Conservation (phyloP, 2,329 filamentous ascomycete genomes). For the Neonectria faginata region DNA sequence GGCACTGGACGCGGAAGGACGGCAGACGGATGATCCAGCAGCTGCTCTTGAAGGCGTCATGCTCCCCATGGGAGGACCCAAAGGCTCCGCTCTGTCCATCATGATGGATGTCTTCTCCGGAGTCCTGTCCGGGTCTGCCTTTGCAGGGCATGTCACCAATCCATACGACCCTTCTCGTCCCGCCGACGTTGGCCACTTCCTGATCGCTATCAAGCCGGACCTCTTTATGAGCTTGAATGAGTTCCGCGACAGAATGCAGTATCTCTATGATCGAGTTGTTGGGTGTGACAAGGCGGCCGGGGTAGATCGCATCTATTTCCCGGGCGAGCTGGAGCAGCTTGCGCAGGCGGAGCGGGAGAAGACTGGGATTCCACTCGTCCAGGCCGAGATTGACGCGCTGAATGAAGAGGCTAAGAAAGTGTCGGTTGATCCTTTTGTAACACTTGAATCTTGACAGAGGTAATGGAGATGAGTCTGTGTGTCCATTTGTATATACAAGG, state of each 20-base stretch:
- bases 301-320: slow-evolving; percentile 70
- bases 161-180: slow-evolving; percentile 79
- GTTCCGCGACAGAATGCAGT: slow-evolving; percentile 72
- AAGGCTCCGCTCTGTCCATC: slow-evolving; percentile 79
- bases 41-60: slow-evolving; percentile 81
- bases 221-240: slow-evolving; percentile 78
- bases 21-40: slow-evolving; percentile 76
- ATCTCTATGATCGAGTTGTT: slow-evolving; percentile 65
- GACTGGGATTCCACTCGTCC: slow-evolving; percentile 69
- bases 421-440: slow-evolving; percentile 45
- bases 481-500: too few species aligned
- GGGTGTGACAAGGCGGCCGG: slow-evolving; percentile 66
- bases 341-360: slow-evolving; percentile 62
- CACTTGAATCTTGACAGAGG: slow-evolving; percentile 4
- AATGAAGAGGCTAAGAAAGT: slow-evolving; percentile 65
- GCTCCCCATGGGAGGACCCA: slow-evolving; percentile 87
- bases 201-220: slow-evolving; percentile 79
- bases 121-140: slow-evolving; percentile 80
- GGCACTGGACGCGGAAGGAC: slow-evolving; percentile 79
- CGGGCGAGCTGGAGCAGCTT: slow-evolving; percentile 71
- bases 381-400: slow-evolving; percentile 66
- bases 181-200: slow-evolving; percentile 80
- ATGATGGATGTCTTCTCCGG: slow-evolving; percentile 95
- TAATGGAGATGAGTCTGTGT: not conserved
- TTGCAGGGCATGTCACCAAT: slow-evolving; percentile 79